Conservation (phyloP, 2,329 filamentous ascomycete species). For the Tolypocladium ovalisporum region DNA sequence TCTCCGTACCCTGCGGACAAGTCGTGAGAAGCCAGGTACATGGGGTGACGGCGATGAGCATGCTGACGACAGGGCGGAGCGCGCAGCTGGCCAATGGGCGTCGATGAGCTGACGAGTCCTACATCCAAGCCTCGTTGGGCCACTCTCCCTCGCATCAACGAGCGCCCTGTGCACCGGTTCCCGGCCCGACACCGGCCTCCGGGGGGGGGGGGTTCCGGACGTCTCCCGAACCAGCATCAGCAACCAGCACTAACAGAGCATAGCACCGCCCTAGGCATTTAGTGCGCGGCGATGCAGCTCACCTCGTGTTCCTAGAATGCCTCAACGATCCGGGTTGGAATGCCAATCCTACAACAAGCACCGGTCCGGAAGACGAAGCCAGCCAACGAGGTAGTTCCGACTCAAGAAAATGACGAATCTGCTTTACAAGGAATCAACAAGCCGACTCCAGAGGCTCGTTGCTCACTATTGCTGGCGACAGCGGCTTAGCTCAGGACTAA, state of each 20-base stretch:
- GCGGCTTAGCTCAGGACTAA: background rate
- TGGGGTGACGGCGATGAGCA: background rate
- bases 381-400: too few species aligned
- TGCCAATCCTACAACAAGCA: too few species aligned
- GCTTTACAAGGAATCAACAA: too few species aligned
- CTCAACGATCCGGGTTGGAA: too few species aligned
- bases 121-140: slow-evolving; percentile 1
- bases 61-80: background rate
- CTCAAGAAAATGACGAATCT: too few species aligned
- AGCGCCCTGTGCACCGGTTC: background rate
- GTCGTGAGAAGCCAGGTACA: background rate
- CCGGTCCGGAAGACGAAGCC: background rate
- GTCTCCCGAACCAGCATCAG: background rate
- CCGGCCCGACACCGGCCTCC: background rate
- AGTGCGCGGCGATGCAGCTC: too few species aligned
- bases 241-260: background rate
- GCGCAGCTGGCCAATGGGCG: slow-evolving; percentile 16
- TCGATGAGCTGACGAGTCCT: slow-evolving; percentile 23
- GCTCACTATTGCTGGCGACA: background rate
- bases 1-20: too few species aligned
- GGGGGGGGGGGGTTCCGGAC: background rate
- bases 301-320: too few species aligned
- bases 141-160: background rate
- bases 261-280: too few species aligned
- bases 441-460: too few species aligned